Base-by-base conservation (phyloP, 1,284 basidiomycete genomes). In the Singerocomus inundabilis region DNA sequence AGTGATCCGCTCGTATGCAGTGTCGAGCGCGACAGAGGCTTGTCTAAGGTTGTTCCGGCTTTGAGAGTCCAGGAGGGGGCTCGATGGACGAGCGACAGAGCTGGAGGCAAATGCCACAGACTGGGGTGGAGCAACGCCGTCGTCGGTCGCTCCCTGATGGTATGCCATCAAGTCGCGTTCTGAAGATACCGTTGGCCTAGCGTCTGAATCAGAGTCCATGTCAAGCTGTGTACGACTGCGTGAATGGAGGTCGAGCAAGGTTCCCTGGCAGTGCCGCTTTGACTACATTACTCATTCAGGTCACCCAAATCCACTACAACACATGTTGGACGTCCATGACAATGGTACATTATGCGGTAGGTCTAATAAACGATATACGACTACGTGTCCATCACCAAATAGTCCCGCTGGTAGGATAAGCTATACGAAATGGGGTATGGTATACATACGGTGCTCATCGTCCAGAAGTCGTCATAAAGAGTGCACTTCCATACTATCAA, bases 1-100 rank as follows among this genome's bases (percentile, higher is more conserved):
- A 44, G 72, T 72, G 55, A 82, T 74, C 32, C 76, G 73, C 56
- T 69, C 72, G 58, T 77, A 78, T 15, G 78, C 78, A 30, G 73
- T 72, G 44, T 79, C 74, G 31, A 82, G 64, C 13, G 75, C 73
- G 15, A 69, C 64, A 38, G 80, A 74, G 21, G 79, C 76, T 48
- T 74, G 70, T 29, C 74, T 72, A 26, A 80, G 63, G 57, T 63
- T 73, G 52, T 66, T 61, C 49, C 71, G 56, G 45, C 63, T 64
- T 46, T 64, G 60, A 26, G 52, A 46, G 40, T 58, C 57, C 30
- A 59, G 36, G 39, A 42, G 50, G 28, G 57, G 34, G n/a, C 35
- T 40, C 24, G 57, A 42, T 10, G 58, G 46, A 55, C 54, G 53
- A 25, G 56, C n/a, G 49, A 26, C 37, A 12, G 53, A 30, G 44